Conservation (phyloP, 1,284 basidiomycete genomes). For the Ceratorhiza oryzae-sativae region DNA sequence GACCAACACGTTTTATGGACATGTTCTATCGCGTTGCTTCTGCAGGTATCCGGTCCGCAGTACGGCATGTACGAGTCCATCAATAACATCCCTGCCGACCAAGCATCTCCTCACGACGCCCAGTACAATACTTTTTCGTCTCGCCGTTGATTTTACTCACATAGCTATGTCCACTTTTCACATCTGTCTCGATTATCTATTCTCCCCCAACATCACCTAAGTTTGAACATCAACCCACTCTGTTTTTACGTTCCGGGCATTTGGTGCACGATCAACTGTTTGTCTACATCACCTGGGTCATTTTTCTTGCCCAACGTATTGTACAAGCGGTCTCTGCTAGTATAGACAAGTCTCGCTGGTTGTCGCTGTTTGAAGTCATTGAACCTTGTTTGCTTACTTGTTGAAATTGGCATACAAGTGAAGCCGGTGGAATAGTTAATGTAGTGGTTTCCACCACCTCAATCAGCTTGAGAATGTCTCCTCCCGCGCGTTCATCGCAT, state of each 20-base stretch:
- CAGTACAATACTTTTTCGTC: slow-evolving; percentile 19
- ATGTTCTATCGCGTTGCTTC: background rate
- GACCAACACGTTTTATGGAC: background rate
- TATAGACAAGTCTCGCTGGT: background rate
- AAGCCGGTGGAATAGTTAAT: background rate
- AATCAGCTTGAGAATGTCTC: background rate
- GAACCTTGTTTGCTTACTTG: background rate
- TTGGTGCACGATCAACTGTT: background rate
- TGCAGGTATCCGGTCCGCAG: slow-evolving; percentile 15
- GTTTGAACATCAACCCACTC: background rate
- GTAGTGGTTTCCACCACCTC: no score
- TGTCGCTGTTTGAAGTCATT: slow-evolving; percentile 1
- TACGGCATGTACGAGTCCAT: slow-evolving; percentile 34
- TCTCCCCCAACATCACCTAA: background rate
- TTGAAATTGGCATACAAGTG: background rate
- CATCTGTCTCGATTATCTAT: background rate
- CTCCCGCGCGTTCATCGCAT: background rate
- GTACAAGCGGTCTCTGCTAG: slow-evolving; percentile 16
- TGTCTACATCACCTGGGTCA: slow-evolving; percentile 36
- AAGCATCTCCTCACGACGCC: slow-evolving; percentile 23
- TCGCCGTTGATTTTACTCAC: slow-evolving; percentile 6
- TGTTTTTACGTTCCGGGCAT: slow-evolving; percentile 2
- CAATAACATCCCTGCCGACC: slow-evolving; percentile 7
- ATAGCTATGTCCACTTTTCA: background rate
- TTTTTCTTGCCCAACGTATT: slow-evolving; percentile 31